A percentile compares a stretch with the other conserved stretches of the same genome.
Conservation (phyloP, 768 basidiomycete species). For the Sporobolomyces pararoseus region DNA sequence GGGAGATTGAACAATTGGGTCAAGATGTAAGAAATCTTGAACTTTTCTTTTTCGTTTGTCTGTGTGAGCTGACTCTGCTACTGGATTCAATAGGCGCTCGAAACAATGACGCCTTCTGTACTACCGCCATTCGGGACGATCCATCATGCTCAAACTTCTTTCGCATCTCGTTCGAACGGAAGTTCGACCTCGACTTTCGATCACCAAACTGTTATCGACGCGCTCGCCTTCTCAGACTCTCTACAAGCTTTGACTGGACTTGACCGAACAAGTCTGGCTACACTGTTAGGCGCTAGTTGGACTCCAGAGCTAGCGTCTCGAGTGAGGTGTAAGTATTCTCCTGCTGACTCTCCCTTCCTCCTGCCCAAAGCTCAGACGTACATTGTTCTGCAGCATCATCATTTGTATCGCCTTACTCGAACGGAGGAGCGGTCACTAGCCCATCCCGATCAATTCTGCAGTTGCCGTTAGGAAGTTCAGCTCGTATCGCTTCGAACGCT, state of each 20-base stretch:
- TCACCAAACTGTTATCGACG: conserved; percentile 12
- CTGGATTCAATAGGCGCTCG: neutral
- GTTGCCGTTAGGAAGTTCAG: conserved; percentile 7
- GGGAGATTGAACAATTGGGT: conserved; percentile 7
- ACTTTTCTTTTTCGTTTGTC: neutral
- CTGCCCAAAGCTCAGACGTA: neutral
- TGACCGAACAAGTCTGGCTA: conserved; percentile 7
- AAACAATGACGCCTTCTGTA: neutral
- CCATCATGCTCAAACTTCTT: neutral
- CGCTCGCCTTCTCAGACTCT: neutral
- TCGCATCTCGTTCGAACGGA: neutral
- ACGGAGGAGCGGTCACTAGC: neutral
- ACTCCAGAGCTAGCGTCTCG: neutral
- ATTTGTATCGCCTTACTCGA: neutral
- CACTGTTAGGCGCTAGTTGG: conserved; percentile 10
- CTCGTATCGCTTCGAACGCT: conserved; percentile 1
- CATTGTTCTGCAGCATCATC: conserved; percentile 1
- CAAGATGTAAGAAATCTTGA: conserved; percentile 4
- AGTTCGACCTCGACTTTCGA: neutral
- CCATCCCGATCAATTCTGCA: conserved; percentile 29
- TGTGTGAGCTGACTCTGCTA: too few relatives aligned
- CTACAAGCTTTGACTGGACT: conserved; percentile 19
- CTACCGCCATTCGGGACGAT: neutral
- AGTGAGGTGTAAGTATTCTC: conserved; percentile 9
- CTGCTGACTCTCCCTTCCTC: neutral